These are phyloP conservation scores for Ogataea nakhonphanomensis DNA, from an alignment of 805 yeast species.

Conservation along the genomic window DNA sequence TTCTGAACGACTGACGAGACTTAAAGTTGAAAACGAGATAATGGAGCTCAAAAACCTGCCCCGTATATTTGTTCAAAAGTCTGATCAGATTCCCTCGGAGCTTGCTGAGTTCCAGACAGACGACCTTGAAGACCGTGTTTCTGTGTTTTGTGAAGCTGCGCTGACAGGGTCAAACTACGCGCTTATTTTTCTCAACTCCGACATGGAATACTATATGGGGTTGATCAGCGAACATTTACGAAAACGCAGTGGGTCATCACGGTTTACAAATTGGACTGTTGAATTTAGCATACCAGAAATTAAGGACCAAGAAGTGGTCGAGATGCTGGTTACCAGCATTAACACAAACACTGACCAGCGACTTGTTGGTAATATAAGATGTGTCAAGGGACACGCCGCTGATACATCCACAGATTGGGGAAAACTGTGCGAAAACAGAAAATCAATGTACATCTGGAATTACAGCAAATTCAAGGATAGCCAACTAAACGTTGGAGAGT, in stretches of 20 bases:
- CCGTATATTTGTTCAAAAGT: constrained; percentile 12
- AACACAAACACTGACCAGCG: constrained; percentile 1
- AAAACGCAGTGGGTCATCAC: background rate
- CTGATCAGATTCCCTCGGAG: background rate
- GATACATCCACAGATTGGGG: background rate
- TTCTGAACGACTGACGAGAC: constrained; percentile 19
- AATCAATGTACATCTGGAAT: background rate
- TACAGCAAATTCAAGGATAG: background rate
- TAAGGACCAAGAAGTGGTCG: background rate
- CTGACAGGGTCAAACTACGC: constrained; percentile 12
- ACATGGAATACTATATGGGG: background rate
- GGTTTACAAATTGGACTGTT: constrained; percentile 5
- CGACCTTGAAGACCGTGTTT: constrained; percentile 4
- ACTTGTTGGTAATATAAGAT: background rate
- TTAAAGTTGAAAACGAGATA: constrained; percentile 24
- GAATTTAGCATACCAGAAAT: background rate
- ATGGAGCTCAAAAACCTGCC: constrained; percentile 18
- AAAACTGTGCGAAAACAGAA: background rate
- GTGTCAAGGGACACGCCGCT: background rate
- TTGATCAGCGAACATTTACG: constrained; percentile 4
- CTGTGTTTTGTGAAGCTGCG: constrained; percentile 12
- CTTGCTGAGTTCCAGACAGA: background rate
- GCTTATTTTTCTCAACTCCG: constrained; percentile 4
- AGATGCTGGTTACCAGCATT: background rate
- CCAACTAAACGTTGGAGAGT: background rate